A percentile compares a stretch with the other conserved stretches of the same genome.
These are phyloP conservation scores for Escovopsis sp. DNA, from an alignment of 2,329 filamentous ascomycete genomes.

Conservation along the genomic window DNA sequence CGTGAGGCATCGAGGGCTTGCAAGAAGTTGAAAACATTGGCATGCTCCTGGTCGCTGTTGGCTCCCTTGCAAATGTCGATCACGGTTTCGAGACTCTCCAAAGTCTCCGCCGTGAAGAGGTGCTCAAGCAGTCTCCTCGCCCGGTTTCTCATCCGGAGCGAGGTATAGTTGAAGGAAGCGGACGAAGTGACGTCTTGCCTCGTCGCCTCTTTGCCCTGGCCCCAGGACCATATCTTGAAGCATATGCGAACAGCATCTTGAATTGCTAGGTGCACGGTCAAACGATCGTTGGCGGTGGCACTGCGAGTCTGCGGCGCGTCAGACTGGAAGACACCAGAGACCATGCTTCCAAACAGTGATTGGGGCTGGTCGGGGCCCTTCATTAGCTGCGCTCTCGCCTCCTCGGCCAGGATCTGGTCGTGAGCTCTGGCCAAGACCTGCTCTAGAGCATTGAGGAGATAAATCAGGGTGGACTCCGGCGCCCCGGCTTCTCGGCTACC, in stretches of 20 bases:
- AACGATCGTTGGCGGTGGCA: conserved; percentile 77
- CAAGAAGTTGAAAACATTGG: conserved; percentile 68
- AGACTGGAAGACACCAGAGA: conserved; percentile 75
- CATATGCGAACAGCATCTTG: conserved; percentile 90
- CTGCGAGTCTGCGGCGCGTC: conserved; percentile 65
- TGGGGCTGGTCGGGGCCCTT: conserved; percentile 76
- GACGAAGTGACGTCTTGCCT: conserved; percentile 51
- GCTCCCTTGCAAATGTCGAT: conserved; percentile 65
- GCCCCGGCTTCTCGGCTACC: conserved; percentile 12
- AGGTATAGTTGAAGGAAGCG: conserved; percentile 83
- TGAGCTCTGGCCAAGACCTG: conserved; percentile 80
- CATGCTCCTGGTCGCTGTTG: conserved; percentile 31
- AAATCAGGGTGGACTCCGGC: conserved; percentile 62
- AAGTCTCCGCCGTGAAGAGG: conserved; percentile 76
- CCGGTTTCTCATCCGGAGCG: conserved; percentile 77
- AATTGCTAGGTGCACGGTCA: conserved; percentile 91
- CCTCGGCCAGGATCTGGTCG: conserved; percentile 64
- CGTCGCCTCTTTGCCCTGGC: conserved; percentile 44
- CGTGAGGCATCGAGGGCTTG: conserved; percentile 84
- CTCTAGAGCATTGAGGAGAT: conserved; percentile 85
- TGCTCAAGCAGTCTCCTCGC: conserved; percentile 82
- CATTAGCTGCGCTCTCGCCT: conserved; percentile 48
- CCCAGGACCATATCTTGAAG: conserved; percentile 93
- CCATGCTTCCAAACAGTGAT: conserved; percentile 88
- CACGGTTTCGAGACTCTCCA: conserved; percentile 87